Evolutionary conservation across 495 filamentous ascomycete genomes (phyloP).

Genomic region (Neohortaea acidophila): DNA sequence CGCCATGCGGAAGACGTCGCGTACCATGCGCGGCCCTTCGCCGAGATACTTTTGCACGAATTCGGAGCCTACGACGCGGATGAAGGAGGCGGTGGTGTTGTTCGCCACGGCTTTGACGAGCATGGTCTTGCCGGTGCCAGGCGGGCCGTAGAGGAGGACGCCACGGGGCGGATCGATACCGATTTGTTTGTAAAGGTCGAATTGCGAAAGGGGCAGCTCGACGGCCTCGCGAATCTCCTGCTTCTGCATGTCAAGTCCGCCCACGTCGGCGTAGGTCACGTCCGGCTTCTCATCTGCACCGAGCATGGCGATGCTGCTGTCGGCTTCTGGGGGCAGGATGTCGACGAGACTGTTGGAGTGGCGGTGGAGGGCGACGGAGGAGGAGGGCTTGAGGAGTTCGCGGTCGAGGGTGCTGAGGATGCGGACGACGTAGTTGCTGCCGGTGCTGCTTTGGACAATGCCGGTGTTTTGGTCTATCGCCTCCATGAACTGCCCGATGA

Average conservation of each 20-base stretch:
- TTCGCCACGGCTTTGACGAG: slow-evolving; percentile 96
- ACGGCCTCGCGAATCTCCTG: slow-evolving; percentile 97
- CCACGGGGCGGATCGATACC: slow-evolving; percentile 95
- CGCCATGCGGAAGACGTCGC: slow-evolving; percentile 98
- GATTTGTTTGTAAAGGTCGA: slow-evolving; percentile 96
- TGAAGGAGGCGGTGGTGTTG: slow-evolving; percentile 95
- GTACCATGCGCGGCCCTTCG: slow-evolving; percentile 95
- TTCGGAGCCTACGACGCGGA: slow-evolving; percentile 93
- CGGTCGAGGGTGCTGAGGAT: slow-evolving; percentile 97
- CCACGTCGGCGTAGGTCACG: slow-evolving; percentile 94
- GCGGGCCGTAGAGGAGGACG: slow-evolving; percentile 89
- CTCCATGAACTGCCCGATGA: slow-evolving; percentile 99
- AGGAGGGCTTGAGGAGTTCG: slow-evolving; percentile 91
- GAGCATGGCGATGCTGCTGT: slow-evolving; percentile 97
- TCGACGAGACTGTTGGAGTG: slow-evolving; percentile 98
- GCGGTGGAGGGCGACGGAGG: slow-evolving; percentile 89
- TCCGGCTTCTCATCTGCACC: slow-evolving; percentile 94
- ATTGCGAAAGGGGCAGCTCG: slow-evolving; percentile 88
- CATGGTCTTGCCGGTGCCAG: slow-evolving; percentile 98
- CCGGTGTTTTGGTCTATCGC: slow-evolving; percentile 99
- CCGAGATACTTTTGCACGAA: slow-evolving; percentile 98
- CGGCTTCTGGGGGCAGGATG: slow-evolving; percentile 92
- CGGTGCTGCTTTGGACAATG: slow-evolving; percentile 94
- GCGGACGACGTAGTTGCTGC: slow-evolving; percentile 97
- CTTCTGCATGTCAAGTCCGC: slow-evolving; percentile 98